A percentile compares a stretch with the other conserved stretches of the same genome.
These are phyloP conservation scores for Halophytophthora polymorphica DNA, from an alignment of 352 stramenopile species.

Conservation along the genomic window DNA sequence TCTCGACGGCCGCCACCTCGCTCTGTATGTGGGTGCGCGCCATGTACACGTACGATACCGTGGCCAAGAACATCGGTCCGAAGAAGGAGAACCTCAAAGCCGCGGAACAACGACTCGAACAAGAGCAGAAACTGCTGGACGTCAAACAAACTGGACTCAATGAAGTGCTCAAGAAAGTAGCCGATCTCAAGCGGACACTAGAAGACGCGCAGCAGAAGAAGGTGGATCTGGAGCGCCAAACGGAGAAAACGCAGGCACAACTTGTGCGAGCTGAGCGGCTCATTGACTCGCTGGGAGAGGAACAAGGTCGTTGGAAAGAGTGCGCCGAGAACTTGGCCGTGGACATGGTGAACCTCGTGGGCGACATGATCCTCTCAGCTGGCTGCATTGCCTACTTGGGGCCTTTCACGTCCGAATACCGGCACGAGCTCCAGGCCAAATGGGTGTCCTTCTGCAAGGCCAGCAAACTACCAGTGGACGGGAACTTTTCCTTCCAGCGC, in stretches of 20 bases:
- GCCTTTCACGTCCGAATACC: slow-evolving; percentile 87
- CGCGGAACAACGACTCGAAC: slow-evolving; percentile 83
- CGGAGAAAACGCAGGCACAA: slow-evolving; percentile 82
- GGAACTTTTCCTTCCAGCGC: slow-evolving; percentile 83
- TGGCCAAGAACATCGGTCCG: slow-evolving; percentile 92
- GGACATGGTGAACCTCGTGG: slow-evolving; percentile 91
- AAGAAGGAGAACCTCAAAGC: slow-evolving; percentile 90
- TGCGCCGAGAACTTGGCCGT: slow-evolving; percentile 64
- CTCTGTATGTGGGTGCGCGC: slow-evolving; percentile 94
- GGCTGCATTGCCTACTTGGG: slow-evolving; percentile 92
- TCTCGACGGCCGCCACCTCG: slow-evolving; percentile 88
- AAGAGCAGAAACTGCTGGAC: slow-evolving; percentile 83
- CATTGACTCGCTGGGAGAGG: slow-evolving; percentile 87
- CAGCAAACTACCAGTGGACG: slow-evolving; percentile 78
- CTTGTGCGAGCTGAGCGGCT: slow-evolving; percentile 88
- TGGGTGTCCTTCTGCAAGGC: slow-evolving; percentile 85
- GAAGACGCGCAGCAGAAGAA: slow-evolving; percentile 91
- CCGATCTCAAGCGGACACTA: slow-evolving; percentile 84
- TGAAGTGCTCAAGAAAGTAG: slow-evolving; percentile 81
- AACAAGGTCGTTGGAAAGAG: slow-evolving; percentile 90
- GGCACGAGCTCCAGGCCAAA: slow-evolving; percentile 75
- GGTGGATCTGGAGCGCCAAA: slow-evolving; percentile 88
- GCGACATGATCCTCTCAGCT: slow-evolving; percentile 91
- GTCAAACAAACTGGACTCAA: slow-evolving; percentile 87
- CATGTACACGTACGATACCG: slow-evolving; percentile 93